Conservation (phyloP, 805 yeast species). For the Candida cerambycidarum region DNA sequence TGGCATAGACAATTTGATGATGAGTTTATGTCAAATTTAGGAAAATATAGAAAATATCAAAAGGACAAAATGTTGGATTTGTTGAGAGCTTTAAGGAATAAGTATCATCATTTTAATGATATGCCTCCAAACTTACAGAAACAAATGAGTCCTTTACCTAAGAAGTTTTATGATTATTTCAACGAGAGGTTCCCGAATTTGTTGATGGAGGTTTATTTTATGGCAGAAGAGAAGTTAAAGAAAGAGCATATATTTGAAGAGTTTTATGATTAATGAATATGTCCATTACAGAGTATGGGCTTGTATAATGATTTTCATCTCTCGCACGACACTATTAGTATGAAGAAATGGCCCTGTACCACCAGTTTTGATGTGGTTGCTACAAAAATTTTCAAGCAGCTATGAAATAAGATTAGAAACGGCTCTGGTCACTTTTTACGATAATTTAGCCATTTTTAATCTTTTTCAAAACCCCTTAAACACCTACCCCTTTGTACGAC, state of each 20-base stretch:
- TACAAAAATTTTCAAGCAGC: too few relatives aligned
- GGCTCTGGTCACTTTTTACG: not conserved
- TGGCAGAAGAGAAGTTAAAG: constrained; percentile 56
- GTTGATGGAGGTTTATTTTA: constrained; percentile 69
- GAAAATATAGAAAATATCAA: constrained; percentile 87
- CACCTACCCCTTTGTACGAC: not conserved
- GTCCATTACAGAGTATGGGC: not conserved
- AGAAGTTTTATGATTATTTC: constrained; percentile 81
- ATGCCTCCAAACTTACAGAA: constrained; percentile 64
- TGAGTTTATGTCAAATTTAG: constrained; percentile 77
- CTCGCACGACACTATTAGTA: too few relatives aligned
- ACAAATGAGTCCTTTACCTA: constrained; percentile 77
- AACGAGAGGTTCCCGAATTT: constrained; percentile 72
- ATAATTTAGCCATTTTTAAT: too few relatives aligned
- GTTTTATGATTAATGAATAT: constrained; percentile 23
- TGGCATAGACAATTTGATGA: constrained; percentile 78
- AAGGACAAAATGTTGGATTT: constrained; percentile 78
- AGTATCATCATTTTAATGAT: constrained; percentile 93
- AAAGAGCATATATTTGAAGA: constrained; percentile 60
- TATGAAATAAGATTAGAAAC: too few relatives aligned
- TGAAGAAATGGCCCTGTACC: too few relatives aligned
- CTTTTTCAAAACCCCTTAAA: not conserved
- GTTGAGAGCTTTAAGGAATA: constrained; percentile 85
- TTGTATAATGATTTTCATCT: not conserved
- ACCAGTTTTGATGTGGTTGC: too few relatives aligned